Evolutionary conservation across 2,329 filamentous ascomycete species (phyloP), one percentile per base, ranked within the genome.

Genomic region (Colletotrichum orchidophilum): DNA sequence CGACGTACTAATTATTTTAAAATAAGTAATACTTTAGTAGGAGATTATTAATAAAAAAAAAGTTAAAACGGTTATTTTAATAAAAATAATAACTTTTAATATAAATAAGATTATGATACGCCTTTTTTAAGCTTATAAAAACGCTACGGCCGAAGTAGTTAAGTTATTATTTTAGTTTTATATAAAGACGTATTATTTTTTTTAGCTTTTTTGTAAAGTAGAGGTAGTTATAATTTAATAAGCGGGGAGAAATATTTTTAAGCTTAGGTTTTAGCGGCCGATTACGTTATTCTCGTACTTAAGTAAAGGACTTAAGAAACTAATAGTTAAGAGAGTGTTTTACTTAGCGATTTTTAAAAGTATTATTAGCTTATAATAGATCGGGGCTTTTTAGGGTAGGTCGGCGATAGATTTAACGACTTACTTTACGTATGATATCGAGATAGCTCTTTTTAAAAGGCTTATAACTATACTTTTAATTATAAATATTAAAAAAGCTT

Each of bases 201-300:
- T 64, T 12, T 15, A 4, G 27, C 49, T 55, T n/a, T 71, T 54
- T n/a, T 21, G 46, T 26, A 21, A 21, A 27, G 68, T 63, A 9
- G 62, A 73, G 52, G 70, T 72, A 3, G 52, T 67, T 27, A 70
- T 73, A 60, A 31, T 73, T n/a, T 42, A 42, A 12, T 72, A 73
- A 52, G 21, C 39, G n/a, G 59, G 59, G 12, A 72, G 67, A 53
- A 55, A 73, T 42, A 21, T 13, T 12, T 63, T 52, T 21, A 33
- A n/a, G 7, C 2, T 29, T 13, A 54, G 63, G 21, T 63, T 39
- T 24, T 73, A 53, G 55, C 52, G 70, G 29, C 72, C 65, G 15
- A 73, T 73, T 33, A 29, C 70, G 5, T 65, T 73, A 26, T 55
- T 73, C 3, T 72, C 46, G 5, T 73, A 42, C 49, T 26, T 73